Conservation (phyloP, 305 asterid genomes). For the Plantago rigida region DNA sequence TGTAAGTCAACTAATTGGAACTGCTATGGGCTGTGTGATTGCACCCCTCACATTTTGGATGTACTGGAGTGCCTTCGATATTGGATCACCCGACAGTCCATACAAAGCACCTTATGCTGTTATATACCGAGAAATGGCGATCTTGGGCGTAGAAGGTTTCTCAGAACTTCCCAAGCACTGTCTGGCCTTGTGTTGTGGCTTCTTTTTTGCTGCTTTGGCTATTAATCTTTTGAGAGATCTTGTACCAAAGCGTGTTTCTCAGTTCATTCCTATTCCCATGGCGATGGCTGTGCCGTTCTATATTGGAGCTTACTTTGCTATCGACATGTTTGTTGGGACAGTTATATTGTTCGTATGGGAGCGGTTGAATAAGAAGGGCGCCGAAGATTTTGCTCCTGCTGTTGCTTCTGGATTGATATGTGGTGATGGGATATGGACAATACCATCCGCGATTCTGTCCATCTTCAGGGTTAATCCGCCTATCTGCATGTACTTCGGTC, state of each 20-base stretch:
- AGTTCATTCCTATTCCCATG: constrained; percentile 85
- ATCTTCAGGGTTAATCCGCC: constrained; percentile 82
- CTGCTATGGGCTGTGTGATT: constrained; percentile 88
- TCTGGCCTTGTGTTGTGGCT: constrained; percentile 58
- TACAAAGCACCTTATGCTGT: constrained; percentile 93
- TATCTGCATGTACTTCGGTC: constrained; percentile 84
- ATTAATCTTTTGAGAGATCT: constrained; percentile 65
- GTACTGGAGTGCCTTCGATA: constrained; percentile 85
- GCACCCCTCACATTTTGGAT: constrained; percentile 94
- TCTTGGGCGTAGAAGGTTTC: constrained; percentile 83
- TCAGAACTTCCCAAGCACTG: constrained; percentile 91
- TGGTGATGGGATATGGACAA: constrained; percentile 91
- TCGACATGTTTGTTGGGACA: constrained; percentile 92
- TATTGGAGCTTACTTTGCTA: constrained; percentile 89
- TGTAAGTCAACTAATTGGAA: constrained; percentile 80
- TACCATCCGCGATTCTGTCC: constrained; percentile 86
- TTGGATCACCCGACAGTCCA: constrained; percentile 84
- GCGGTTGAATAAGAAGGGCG: constrained; percentile 52
- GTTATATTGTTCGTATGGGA: constrained; percentile 81
- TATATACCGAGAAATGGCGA: constrained; percentile 86
- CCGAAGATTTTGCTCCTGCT: constrained; percentile 78
- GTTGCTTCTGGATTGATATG: constrained; percentile 92
- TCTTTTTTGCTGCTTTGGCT: constrained; percentile 63
- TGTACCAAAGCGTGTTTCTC: constrained; percentile 46
- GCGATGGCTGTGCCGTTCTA: constrained; percentile 94